phyloP scores from a whole-genome alignment of 306 rosid genomes.

The Trichosanthes cucumerina region DNA sequence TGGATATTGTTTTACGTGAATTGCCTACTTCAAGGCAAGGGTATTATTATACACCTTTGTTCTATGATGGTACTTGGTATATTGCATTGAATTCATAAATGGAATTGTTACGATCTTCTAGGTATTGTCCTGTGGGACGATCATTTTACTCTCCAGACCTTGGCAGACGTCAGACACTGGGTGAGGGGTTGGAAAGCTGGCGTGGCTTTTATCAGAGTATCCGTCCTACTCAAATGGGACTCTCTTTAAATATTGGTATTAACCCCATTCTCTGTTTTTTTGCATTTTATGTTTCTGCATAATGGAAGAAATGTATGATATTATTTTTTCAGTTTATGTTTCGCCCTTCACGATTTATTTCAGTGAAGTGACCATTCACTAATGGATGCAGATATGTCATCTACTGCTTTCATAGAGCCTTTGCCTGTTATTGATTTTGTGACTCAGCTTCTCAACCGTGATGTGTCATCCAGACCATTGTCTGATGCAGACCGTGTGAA shows the following conservation, averaged over 20 bases:
- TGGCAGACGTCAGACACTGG: conserved; percentile 77
- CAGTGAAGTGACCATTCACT: not conserved
- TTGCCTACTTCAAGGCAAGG: conserved; percentile 74
- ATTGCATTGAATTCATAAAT: not conserved
- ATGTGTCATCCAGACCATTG: conserved; percentile 59
- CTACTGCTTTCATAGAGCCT: conserved; percentile 93
- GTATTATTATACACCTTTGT: not conserved
- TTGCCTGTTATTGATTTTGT: conserved; percentile 90
- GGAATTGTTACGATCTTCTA: conserved; percentile 8
- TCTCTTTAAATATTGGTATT: conserved; percentile 80
- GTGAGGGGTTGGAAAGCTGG: conserved; percentile 98
- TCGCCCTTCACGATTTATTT: not conserved
- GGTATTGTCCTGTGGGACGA: conserved; percentile 94
- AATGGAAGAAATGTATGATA: not conserved
- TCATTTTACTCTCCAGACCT: conserved; percentile 82
- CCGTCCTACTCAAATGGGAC: conserved; percentile 97
- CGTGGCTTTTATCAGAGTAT: conserved; percentile 97
- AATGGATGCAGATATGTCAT: conserved; percentile 76
- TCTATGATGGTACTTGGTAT: not conserved
- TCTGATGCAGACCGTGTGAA: conserved; percentile 90
- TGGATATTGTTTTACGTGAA: conserved; percentile 90
- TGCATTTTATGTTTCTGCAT: not conserved
- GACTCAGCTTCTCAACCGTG: conserved; percentile 65
- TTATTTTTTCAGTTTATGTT: not conserved
- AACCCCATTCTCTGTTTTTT: not conserved